Evolutionary conservation across 1,139 yeast genomes (phyloP), one percentile per base, ranked within the genome.

Genomic region (Zygosaccharomyces sapae): DNA sequence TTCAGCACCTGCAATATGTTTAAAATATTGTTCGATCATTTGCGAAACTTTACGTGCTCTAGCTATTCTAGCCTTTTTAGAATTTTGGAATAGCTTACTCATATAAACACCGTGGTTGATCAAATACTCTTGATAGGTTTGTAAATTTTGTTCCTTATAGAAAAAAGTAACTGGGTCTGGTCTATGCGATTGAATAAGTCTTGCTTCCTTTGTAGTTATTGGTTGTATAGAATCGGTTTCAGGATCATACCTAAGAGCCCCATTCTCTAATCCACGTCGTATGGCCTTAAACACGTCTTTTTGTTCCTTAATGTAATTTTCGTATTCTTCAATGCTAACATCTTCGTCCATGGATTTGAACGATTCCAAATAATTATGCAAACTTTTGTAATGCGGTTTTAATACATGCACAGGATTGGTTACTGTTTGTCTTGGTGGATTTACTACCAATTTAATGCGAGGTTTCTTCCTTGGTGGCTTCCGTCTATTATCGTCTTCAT

Each of bases 11-110:
- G 83, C 81, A 48, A 86, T 76, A 66, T 89, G 81, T 58, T 85
- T 86, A 70, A 89, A 92, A 69, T 92, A 94, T 44, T 76, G 81
- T 52, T 90, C 97, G 29, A 94, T 72, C 86, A 89, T 86, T 43
- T 76, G 80, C 0, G 97, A 83, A 12, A 89, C 75, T 56, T 81
- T 86, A 58, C 83, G 78, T 1, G 88, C 81, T 53, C 81, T 73
- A 12, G 83, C 75, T 24, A 80, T 76, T 56, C 86, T 87, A 25
- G 78, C 77, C 50, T 73, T 79, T 45, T 88, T 75, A 51, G 79
- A 75, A 52, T 84, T 92, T 48, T 78, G 80, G 56, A 88, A 81
- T 6, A 87, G 69, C 56, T 80, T 83, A 5, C 96, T 77, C 59
- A 88, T 79, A 41, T 81, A 74, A 30, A 81, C 65, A 1, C 92